phyloP scores from a whole-genome alignment of 768 basidiomycete species.

The Pulveroboletus ravenelii region DNA sequence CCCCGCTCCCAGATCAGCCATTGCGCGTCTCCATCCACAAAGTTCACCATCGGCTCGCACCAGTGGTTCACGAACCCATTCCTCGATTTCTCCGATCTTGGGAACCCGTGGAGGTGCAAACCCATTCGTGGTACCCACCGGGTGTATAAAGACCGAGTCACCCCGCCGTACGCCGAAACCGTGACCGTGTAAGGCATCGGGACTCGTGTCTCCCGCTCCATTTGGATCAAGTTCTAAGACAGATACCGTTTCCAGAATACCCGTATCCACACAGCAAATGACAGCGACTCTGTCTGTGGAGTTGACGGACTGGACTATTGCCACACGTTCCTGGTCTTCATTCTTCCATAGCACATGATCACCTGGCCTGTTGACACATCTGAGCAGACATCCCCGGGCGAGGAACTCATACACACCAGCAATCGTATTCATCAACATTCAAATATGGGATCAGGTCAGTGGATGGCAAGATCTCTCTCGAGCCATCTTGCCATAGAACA shows the following conservation, averaged over 20 bases:
- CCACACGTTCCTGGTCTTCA: conserved; percentile 62
- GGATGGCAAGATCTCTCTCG: conserved; percentile 54
- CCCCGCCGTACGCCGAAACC: conserved; percentile 78
- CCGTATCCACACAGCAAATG: conserved; percentile 54
- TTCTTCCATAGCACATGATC: conserved; percentile 83
- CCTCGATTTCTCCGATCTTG: conserved; percentile 77
- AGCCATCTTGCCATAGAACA: conserved; percentile 88
- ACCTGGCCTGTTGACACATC: conserved; percentile 62
- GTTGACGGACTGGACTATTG: conserved; percentile 76
- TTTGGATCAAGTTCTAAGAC: conserved; percentile 87
- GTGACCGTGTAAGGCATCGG: conserved; percentile 42
- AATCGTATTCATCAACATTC: conserved; percentile 89
- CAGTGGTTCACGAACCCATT: conserved; percentile 66
- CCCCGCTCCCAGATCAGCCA: conserved; percentile 58
- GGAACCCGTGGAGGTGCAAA: conserved; percentile 67
- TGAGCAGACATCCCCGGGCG: conserved; percentile 2
- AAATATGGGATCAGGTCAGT: conserved; percentile 73
- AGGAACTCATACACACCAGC: conserved; percentile 52
- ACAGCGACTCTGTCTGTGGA: conserved; percentile 65
- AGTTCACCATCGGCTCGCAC: conserved; percentile 46
- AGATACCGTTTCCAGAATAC: conserved; percentile 61
- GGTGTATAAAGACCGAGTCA: conserved; percentile 80
- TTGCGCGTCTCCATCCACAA: conserved; percentile 66
- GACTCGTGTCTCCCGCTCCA: conserved; percentile 53
- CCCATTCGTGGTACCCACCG: conserved; percentile 67